phyloP scores from a whole-genome alignment of 2,329 filamentous ascomycete species.

The Scedosporium dehoogii region DNA sequence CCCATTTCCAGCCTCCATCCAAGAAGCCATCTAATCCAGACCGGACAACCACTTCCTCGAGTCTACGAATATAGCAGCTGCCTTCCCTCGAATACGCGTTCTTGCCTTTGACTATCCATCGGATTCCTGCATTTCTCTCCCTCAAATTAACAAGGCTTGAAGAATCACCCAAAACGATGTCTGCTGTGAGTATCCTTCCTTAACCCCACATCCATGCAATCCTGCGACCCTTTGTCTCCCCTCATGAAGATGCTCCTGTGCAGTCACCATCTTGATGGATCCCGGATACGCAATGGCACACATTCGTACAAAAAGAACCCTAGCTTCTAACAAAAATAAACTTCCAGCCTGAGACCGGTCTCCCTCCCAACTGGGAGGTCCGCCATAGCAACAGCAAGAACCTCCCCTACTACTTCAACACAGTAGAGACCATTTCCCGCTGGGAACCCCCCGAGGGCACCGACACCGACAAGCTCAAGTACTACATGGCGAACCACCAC shows the following conservation, averaged over 20 bases:
- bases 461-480: conserved; percentile 85
- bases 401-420: conserved; percentile 97
- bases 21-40: too few species aligned
- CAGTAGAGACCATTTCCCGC: conserved; percentile 72
- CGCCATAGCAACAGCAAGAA: conserved; percentile 98
- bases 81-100: not conserved
- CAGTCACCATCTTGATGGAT: too few species aligned
- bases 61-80: not conserved
- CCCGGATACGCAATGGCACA: too few species aligned
- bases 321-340: not conserved
- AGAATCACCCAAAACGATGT: not conserved
- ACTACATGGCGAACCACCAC: conserved; percentile 87
- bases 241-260: not conserved
- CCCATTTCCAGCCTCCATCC: not conserved
- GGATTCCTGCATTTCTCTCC: not conserved
- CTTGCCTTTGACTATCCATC: not conserved
- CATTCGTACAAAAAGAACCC: not conserved
- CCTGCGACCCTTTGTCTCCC: not conserved
- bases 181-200: conserved; percentile 2
- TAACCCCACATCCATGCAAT: too few species aligned
- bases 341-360: conserved; percentile 51
- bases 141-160: not conserved
- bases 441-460: conserved; percentile 90
- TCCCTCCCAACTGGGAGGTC: conserved; percentile 86
- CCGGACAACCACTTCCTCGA: too few species aligned